Conservation (phyloP, 1,139 yeast genomes). For the Yamadazyma dushanensis region DNA sequence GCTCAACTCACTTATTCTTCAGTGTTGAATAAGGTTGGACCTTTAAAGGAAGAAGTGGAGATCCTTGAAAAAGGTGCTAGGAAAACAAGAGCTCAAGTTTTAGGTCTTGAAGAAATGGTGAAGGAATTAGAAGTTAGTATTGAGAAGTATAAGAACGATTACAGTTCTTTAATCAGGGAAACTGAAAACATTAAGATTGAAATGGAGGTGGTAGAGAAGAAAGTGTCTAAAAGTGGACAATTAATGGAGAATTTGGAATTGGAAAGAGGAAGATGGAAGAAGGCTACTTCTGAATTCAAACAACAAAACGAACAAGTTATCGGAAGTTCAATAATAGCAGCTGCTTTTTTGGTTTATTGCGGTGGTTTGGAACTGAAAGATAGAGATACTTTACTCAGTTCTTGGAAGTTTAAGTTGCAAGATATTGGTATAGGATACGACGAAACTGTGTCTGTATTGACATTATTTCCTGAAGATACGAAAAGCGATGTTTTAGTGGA, state of each 20-base stretch:
- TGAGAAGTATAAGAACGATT: slow-evolving; percentile 63
- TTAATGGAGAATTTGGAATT: slow-evolving; percentile 62
- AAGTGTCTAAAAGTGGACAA: slow-evolving; percentile 61
- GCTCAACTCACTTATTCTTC: slow-evolving; percentile 78
- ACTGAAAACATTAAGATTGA: slow-evolving; percentile 74
- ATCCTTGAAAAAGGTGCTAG: slow-evolving; percentile 59
- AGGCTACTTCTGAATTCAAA: slow-evolving; percentile 52
- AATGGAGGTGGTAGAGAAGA: slow-evolving; percentile 60
- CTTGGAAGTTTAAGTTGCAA: slow-evolving; percentile 45
- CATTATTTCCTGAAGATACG: slow-evolving; percentile 9
- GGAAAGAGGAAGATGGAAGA: slow-evolving; percentile 80
- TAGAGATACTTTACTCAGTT: slow-evolving; percentile 36
- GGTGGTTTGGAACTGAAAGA: slow-evolving; percentile 60
- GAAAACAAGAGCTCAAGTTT: slow-evolving; percentile 65
- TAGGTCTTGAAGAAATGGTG: slow-evolving; percentile 82
- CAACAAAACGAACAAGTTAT: slow-evolving; percentile 46
- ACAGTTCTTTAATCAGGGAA: slow-evolving; percentile 74
- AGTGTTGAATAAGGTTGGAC: slow-evolving; percentile 71
- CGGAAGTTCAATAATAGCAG: slow-evolving; percentile 65
- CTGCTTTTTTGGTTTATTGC: slow-evolving; percentile 62
- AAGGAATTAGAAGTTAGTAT: slow-evolving; percentile 69
- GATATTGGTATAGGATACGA: slow-evolving; percentile 44
- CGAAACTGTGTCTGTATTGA: slow-evolving; percentile 20
- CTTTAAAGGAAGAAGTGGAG: slow-evolving; percentile 67
- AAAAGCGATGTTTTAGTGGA: neutral